Evolutionary conservation across 2,329 filamentous ascomycete species (phyloP), one percentile per base, ranked within the genome.

Genomic region (Aspergillus tubingensis): DNA sequence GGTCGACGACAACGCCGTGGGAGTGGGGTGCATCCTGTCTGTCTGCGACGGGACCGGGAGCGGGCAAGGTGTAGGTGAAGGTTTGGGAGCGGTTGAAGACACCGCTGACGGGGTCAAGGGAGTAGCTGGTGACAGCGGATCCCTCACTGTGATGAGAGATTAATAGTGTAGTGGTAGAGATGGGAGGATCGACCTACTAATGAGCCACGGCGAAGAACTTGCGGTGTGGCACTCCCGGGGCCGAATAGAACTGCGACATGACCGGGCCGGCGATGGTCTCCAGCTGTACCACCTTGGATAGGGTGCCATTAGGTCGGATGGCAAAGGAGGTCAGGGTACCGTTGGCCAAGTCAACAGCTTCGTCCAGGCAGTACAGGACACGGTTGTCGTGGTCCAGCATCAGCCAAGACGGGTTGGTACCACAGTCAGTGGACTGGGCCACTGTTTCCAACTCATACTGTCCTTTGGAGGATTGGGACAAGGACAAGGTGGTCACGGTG

Each of bases 11-110:
- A 5, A 79, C 79, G 17, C 82, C 78, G 72, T 86, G 84, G 7
- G 83, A 84, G 65, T 86, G 84, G 5, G 84, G 77, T 5, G 77
- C 79, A 59, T 85, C 80, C 69, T 87, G 85, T n/a, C 84, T 80
- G 30, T 67, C 70, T 4, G 80, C 72, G 49, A 77, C 74, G 10
- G 82, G 76, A 0, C 83, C 82, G 0, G 76, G 75, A 3, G 23
- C 21, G 6, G 58, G 15, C 15, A 66, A 49, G 11, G 59, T 27
- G 21, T 64, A 69, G 8, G 59, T 62, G 38, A 68, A 66, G 15
- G 58, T 63, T 49, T 67, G 64, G 30, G 36, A 27, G 11, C 43
- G 53, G 3, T 60, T 41, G 38, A 67, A 61, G 25, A 32, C 10
- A 6, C 61, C 61, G 3, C 8, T 11, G n/a, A 17, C 15, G 2